phyloP scores from a whole-genome alignment of 1,284 basidiomycete species.

The Cryptococcus wingfieldii region DNA sequence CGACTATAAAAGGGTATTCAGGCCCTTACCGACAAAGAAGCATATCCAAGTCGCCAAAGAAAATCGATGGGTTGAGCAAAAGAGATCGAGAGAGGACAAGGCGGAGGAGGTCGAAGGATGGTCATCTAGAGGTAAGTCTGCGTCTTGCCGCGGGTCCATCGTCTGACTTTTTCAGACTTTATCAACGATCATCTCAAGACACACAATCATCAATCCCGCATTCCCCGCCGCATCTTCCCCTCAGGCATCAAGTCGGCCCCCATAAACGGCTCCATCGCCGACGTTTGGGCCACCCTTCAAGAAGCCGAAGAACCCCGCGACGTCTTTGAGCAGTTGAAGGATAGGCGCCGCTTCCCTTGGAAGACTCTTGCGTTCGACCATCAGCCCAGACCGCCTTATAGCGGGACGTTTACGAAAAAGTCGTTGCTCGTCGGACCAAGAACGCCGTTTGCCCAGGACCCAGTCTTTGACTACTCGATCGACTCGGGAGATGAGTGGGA shows the following conservation, averaged over 20 bases:
- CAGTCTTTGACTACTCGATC: slow-evolving; percentile 46
- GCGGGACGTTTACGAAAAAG: slow-evolving; percentile 45
- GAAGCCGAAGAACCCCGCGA: slow-evolving; percentile 43
- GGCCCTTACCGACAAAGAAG: slow-evolving; percentile 8
- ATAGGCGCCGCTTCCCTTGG: slow-evolving; percentile 39
- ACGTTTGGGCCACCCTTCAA: slow-evolving; percentile 36
- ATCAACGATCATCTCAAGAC: slow-evolving; percentile 25
- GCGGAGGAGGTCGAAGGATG: slow-evolving; percentile 7
- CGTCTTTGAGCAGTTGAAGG: slow-evolving; percentile 34
- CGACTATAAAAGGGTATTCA: slow-evolving; percentile 11
- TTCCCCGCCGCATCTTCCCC: slow-evolving; percentile 11
- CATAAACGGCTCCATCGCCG: slow-evolving; percentile 30
- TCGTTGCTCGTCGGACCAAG: slow-evolving; percentile 46
- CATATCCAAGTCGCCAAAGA: slow-evolving; percentile 12
- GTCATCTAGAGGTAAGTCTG: slow-evolving; percentile 3
- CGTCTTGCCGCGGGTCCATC: background rate
- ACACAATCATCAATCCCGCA: slow-evolving; percentile 6
- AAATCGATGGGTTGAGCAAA: slow-evolving; percentile 6
- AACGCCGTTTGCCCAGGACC: slow-evolving; percentile 47
- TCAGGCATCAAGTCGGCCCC: slow-evolving; percentile 38
- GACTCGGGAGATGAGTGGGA: slow-evolving; percentile 49
- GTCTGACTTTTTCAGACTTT: slow-evolving; percentile 18
- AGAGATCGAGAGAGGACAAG: background rate
- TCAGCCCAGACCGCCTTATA: slow-evolving; percentile 45
- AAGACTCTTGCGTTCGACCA: slow-evolving; percentile 47